Evolutionary conservation across 192 early-diverging fungal genomes (phyloP), one percentile per base, ranked within the genome.

Genomic region (Coemansia sp.): DNA sequence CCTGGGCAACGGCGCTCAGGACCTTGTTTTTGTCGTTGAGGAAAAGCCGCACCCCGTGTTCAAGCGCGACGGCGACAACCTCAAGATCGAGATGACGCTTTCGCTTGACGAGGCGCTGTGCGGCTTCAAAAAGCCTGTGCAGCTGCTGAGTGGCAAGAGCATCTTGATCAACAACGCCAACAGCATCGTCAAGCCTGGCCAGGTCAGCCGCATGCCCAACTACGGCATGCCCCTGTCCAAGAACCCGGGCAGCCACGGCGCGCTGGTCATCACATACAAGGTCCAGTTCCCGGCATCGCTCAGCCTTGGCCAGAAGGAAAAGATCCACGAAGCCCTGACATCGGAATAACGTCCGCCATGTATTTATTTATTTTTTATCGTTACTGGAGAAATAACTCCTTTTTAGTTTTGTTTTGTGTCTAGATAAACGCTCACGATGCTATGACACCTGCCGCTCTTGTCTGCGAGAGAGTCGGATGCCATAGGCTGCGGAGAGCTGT

Each of bases 221-320:
- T 91, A 96, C 65, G 97, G 97, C 17, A 99, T 99, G 95, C 97
- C 96, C 7, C 92, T 91, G 61, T 91, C 91, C 59, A 96, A 94
- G 76, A 83, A 85, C 20, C 85, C 87, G 0, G 92, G 90, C 17
- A 85, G 75, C 65, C 93, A 90, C 61, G 97, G 97, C n/a, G 91
- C 97, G 64, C 83, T 99, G 61, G 63, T 95, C 30, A 89, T 96
- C 29, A 85, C 84, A 32, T 88, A 91, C 63, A 85, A 88, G 12
- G 87, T 98, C 58, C 83, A 87, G 52, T 95, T 95, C 75, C 97
- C 97, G 10, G 65, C 82, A 1, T 68, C 73, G 17, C 84, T 96
- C 20, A 84, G 89, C 0, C 72, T 85, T 5, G 73, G 77, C 12
- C 90, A 94, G 82, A 95, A 94, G 83, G 87, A 87, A 42, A 80